Conservation (phyloP, 2,329 filamentous ascomycete species). For the Rutstroemia sp. region DNA sequence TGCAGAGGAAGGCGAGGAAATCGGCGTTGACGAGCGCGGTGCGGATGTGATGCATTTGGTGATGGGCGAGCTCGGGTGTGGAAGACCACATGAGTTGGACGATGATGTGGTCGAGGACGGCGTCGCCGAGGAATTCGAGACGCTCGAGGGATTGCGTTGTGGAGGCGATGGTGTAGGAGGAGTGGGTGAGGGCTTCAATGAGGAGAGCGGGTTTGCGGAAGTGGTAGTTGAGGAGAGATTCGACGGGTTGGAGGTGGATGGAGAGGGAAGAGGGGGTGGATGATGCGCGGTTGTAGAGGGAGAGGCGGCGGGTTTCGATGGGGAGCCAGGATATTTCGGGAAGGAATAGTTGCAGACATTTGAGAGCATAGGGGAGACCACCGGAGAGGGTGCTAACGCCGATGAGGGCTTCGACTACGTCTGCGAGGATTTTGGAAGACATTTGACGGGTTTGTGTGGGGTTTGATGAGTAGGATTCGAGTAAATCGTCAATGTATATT, state of each 20-base stretch:
- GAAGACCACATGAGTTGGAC: constrained; percentile 48
- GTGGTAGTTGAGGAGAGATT: constrained; percentile 61
- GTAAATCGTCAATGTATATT: constrained; percentile 44
- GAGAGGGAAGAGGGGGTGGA: constrained; percentile 30
- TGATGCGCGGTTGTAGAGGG: constrained; percentile 38
- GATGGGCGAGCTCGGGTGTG: constrained; percentile 40
- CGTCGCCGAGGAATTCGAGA: constrained; percentile 83
- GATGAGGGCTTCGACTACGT: constrained; percentile 80
- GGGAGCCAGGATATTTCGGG: constrained; percentile 48
- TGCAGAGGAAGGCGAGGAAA: constrained; percentile 69
- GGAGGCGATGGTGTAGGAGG: constrained; percentile 40
- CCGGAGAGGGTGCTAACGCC: constrained; percentile 68
- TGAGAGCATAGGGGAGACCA: constrained; percentile 53
- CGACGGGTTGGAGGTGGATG: constrained; percentile 39
- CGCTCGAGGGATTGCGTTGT: constrained; percentile 53
- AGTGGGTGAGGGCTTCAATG: constrained; percentile 74
- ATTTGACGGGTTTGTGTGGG: constrained; percentile 32
- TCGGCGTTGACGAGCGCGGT: constrained; percentile 73
- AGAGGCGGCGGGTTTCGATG: constrained; percentile 34
- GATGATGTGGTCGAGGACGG: constrained; percentile 73
- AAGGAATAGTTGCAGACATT: constrained; percentile 61
- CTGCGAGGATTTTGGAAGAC: constrained; percentile 75
- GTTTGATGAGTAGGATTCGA: constrained; percentile 11
- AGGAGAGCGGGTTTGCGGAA: constrained; percentile 65
- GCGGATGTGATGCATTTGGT: constrained; percentile 68